phyloP scores from a whole-genome alignment of 768 basidiomycete species.

The Tephrocybe sp. region DNA sequence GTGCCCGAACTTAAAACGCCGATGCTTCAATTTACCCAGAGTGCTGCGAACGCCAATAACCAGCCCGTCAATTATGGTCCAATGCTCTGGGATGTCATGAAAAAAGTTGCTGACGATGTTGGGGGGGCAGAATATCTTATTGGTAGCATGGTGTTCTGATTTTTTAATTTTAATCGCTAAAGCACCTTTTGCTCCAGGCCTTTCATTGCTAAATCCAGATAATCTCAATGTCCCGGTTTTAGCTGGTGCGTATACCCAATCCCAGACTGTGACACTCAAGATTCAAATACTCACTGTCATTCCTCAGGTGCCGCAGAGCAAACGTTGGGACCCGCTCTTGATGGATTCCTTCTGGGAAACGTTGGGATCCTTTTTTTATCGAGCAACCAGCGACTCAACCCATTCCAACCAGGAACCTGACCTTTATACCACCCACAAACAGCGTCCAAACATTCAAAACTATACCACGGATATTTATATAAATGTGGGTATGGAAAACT shows the following conservation, averaged over 20 bases:
- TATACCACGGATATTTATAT: slow-evolving; percentile 48
- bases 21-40: slow-evolving; percentile 38
- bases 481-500: slow-evolving; percentile 25
- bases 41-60: slow-evolving; percentile 37
- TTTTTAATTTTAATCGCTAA: too few relatives aligned
- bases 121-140: slow-evolving; percentile 31
- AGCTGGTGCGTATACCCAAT: slow-evolving; percentile 19
- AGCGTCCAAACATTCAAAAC: slow-evolving; percentile 40
- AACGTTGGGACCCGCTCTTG: slow-evolving; percentile 36
- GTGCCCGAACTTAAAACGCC: slow-evolving; percentile 35
- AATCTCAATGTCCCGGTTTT: slow-evolving; percentile 30
- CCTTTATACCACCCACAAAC: slow-evolving; percentile 44
- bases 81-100: slow-evolving; percentile 45
- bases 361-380: slow-evolving; percentile 23
- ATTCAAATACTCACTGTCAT: background rate
- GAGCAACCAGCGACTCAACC: background rate
- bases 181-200: slow-evolving; percentile 27
- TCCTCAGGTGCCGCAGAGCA: slow-evolving; percentile 32
- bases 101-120: slow-evolving; percentile 29
- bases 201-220: slow-evolving; percentile 40
- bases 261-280: background rate
- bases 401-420: slow-evolving; percentile 50
- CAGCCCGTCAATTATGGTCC: slow-evolving; percentile 48
- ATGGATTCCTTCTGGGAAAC: slow-evolving; percentile 49
- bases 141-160: too few relatives aligned